Percentiles rank a stretch among this genome's conserved stretches.
Evolutionary conservation across 495 filamentous ascomycete genomes (phyloP).

Genomic region (Extremus antarcticus): DNA sequence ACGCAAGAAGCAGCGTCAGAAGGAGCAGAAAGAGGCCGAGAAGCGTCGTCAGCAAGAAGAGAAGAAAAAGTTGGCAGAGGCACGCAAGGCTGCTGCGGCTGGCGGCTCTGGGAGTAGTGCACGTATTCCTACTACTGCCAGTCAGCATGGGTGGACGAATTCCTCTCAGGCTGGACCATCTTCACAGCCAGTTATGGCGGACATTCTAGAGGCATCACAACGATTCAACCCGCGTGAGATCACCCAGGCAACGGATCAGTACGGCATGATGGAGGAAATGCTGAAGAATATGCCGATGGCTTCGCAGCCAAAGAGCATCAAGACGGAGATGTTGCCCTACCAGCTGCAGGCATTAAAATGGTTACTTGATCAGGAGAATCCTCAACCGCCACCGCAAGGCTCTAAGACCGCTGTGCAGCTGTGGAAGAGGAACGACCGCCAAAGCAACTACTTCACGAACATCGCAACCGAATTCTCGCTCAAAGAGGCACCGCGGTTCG

Average conservation of each 20-base stretch:
- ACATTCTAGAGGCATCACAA: conserved; percentile 57
- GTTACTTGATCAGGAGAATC: conserved; percentile 68
- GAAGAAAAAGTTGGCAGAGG: conserved; percentile 15
- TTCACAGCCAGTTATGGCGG: conserved; percentile 39
- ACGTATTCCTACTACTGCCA: background rate
- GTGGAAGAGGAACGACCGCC: conserved; percentile 51
- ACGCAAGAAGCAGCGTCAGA: conserved; percentile 33
- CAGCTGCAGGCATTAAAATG: conserved; percentile 76
- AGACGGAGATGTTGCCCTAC: conserved; percentile 63
- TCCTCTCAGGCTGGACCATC: conserved; percentile 2
- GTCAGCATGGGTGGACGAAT: background rate
- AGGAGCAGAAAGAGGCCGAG: conserved; percentile 18
- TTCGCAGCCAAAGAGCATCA: conserved; percentile 49
- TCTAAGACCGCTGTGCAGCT: conserved; percentile 63
- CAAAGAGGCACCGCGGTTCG: conserved; percentile 42
- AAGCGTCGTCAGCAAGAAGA: conserved; percentile 19
- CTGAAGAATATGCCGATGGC: conserved; percentile 66
- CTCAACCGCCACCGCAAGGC: conserved; percentile 48
- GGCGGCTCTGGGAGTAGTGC: background rate
- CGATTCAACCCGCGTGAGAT: conserved; percentile 59
- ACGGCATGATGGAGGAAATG: conserved; percentile 55
- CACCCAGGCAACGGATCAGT: conserved; percentile 56
- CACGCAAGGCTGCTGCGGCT: conserved; percentile 12
- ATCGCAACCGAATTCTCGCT: conserved; percentile 66
- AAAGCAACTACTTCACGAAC: conserved; percentile 51